These are phyloP conservation scores for Stevia rebaudiana DNA, from an alignment of 140 eudicot species.

Conservation along the genomic window DNA sequence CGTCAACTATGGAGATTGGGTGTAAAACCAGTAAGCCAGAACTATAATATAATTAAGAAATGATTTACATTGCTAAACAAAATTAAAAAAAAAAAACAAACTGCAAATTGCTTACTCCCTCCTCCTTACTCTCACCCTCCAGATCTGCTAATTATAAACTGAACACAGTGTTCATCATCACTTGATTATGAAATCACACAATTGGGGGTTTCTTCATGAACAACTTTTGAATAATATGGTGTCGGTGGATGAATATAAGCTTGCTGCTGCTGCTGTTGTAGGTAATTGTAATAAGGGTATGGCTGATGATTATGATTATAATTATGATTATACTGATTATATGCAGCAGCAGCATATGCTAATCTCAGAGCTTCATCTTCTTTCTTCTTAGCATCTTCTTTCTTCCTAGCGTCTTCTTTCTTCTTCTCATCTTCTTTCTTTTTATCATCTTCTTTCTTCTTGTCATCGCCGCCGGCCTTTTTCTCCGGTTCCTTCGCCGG, in stretches of 20 bases:
- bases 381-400: constrained; percentile 38
- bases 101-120: constrained; percentile 33
- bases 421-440: constrained; percentile 41
- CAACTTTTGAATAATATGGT: constrained; percentile 34
- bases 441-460: constrained; percentile 56
- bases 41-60: constrained; percentile 25
- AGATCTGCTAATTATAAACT: constrained; percentile 27
- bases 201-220: constrained; percentile 53
- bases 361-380: constrained; percentile 27
- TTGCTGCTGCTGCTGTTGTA: constrained; percentile 26
- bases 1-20: no score
- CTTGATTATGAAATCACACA: constrained; percentile 52
- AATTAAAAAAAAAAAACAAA: background rate
- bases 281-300: constrained; percentile 27
- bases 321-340: constrained; percentile 15
- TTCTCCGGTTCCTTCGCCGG: constrained; percentile 91
- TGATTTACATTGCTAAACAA: constrained; percentile 21
- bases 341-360: constrained; percentile 29
- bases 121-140: constrained; percentile 13
- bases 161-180: background rate
- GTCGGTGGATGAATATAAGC: constrained; percentile 35
- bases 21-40: background rate
- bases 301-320: constrained; percentile 15
- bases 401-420: constrained; percentile 48
- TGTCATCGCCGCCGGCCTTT: constrained; percentile 39